These are phyloP conservation scores for Brassica rapa DNA, from an alignment of 345 rosid genomes.

Conservation along the genomic window DNA sequence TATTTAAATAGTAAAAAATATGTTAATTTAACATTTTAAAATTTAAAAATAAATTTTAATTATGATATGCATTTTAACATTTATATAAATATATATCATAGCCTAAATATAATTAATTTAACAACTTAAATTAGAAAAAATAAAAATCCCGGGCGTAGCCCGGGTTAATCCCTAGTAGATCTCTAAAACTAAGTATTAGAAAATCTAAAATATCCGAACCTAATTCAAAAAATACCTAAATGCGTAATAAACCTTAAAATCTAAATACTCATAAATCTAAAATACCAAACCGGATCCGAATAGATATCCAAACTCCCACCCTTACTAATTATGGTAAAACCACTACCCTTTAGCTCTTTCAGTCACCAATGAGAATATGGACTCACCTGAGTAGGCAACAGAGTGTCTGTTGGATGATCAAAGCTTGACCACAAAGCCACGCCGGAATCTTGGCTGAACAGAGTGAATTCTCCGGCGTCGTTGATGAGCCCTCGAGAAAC, in stretches of 20 bases:
- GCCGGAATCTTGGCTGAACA: not conserved
- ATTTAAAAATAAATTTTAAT: too few species aligned
- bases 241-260: not conserved
- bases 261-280: not conserved
- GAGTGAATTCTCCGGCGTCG: not conserved
- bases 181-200: too few species aligned
- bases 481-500: constrained; percentile 1
- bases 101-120: too few species aligned
- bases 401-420: constrained; percentile 53
- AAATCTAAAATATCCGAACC: too few species aligned
- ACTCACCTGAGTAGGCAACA: constrained; percentile 51
- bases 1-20: too few species aligned
- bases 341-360: not conserved
- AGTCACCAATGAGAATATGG: not conserved
- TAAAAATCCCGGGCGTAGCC: too few species aligned
- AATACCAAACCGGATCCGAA: not conserved
- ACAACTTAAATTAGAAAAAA: too few species aligned
- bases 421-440: constrained; percentile 52
- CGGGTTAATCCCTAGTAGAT: too few species aligned
- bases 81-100: too few species aligned
- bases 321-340: not conserved
- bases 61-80: too few species aligned
- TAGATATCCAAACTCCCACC: not conserved
- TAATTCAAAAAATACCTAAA: too few species aligned
- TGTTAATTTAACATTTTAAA: too few species aligned